A percentile compares a stretch with the other conserved stretches of the same genome.
Evolutionary conservation across 345 rosid genomes (phyloP).

Genomic region (Turnera subulata): DNA sequence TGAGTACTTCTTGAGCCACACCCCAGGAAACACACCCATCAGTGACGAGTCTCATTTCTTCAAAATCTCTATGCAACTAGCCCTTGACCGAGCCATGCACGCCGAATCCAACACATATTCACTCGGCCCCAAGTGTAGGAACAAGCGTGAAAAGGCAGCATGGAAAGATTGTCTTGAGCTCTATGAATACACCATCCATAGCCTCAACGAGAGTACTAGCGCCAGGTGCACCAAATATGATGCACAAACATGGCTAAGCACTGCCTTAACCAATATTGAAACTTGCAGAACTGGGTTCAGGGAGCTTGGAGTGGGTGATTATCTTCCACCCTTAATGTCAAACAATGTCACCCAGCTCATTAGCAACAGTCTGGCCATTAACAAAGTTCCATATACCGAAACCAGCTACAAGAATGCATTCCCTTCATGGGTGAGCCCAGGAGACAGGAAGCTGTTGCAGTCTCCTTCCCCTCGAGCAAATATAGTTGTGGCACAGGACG

Average conservation of each 20-base stretch:
- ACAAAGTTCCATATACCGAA: conserved; percentile 8
- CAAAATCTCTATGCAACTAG: conserved; percentile 23
- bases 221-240: conserved; percentile 19
- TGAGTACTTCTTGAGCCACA: conserved; percentile 26
- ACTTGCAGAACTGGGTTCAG: conserved; percentile 38
- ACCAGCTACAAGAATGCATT: conserved; percentile 12
- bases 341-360: conserved; percentile 35
- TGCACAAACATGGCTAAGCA: conserved; percentile 47
- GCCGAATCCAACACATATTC: conserved; percentile 8
- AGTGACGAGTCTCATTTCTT: conserved; percentile 29
- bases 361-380: conserved; percentile 38
- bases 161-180: conserved; percentile 35
- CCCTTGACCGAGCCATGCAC: conserved; percentile 16
- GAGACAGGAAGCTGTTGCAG: conserved; percentile 36
- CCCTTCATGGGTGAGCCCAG: conserved; percentile 34
- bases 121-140: conserved; percentile 26
- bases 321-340: conserved; percentile 26
- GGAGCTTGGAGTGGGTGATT: conserved; percentile 33
- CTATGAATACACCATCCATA: conserved; percentile 15
- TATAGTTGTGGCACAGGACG: conserved; percentile 41
- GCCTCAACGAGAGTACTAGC: conserved; percentile 25
- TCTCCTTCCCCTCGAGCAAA: conserved; percentile 26
- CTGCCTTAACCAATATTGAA: conserved; percentile 35
- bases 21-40: conserved; percentile 17
- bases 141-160: conserved; percentile 25